phyloP scores from a whole-genome alignment of 2,329 filamentous ascomycete genomes.

The Zymoseptoria tritici region DNA sequence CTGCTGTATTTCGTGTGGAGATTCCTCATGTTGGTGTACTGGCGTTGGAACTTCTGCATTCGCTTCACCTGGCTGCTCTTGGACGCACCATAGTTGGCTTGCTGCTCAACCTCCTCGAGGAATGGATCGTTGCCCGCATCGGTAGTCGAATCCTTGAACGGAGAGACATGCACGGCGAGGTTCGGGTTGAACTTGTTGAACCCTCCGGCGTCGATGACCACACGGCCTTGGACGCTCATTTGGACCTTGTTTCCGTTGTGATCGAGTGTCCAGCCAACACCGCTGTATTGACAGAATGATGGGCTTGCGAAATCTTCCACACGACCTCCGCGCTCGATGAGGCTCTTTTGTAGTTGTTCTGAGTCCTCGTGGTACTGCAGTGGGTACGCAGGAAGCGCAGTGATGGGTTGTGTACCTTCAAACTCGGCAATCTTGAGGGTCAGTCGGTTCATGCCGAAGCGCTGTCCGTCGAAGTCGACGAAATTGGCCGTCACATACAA shows the following conservation, averaged over 20 bases:
- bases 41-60: not conserved
- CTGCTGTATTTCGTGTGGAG: not conserved
- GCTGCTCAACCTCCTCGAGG: too few species aligned
- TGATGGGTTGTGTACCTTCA: conserved; percentile 38
- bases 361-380: conserved; percentile 38
- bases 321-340: conserved; percentile 41
- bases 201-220: conserved; percentile 44
- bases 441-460: conserved; percentile 30
- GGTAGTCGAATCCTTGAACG: conserved; percentile 17
- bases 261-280: conserved; percentile 35
- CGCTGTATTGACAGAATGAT: conserved; percentile 46
- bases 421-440: conserved; percentile 27
- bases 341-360: conserved; percentile 31
- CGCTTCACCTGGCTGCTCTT: not conserved
- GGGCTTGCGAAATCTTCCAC: conserved; percentile 43
- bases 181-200: conserved; percentile 43
- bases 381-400: conserved; percentile 37
- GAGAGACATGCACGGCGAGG: conserved; percentile 32
- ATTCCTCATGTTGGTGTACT: not conserved
- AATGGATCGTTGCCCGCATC: not conserved
- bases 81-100: too few species aligned
- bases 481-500: conserved; percentile 21
- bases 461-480: conserved; percentile 32
- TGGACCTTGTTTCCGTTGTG: conserved; percentile 31
- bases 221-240: conserved; percentile 41